Percentiles rank a stretch among this genome's conserved stretches.
phyloP scores from a whole-genome alignment of 805 yeast genomes.

The Sungouiella thailandica region DNA sequence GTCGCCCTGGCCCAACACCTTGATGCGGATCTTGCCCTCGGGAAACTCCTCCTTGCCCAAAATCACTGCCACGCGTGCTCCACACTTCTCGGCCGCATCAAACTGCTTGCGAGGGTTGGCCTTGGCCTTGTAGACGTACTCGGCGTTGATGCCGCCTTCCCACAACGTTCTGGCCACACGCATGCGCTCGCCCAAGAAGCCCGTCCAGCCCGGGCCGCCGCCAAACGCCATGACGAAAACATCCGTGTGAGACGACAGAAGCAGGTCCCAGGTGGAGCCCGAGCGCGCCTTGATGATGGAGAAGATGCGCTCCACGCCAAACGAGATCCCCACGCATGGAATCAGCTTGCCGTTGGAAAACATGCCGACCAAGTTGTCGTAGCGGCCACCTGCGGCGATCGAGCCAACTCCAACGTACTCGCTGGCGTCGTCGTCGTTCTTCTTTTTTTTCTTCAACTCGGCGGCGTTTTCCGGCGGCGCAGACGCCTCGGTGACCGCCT shows the following conservation, averaged over 20 bases:
- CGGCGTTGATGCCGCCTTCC: conserved; percentile 86
- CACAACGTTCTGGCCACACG: conserved; percentile 74
- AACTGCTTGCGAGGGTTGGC: conserved; percentile 95
- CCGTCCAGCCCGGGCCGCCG: conserved; percentile 95
- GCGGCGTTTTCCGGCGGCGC: conserved; percentile 86
- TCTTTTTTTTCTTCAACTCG: conserved; percentile 17
- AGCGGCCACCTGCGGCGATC: conserved; percentile 98
- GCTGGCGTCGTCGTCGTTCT: conserved; percentile 83
- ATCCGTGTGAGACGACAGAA: conserved; percentile 85
- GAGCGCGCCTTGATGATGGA: conserved; percentile 80
- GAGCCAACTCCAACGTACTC: conserved; percentile 98
- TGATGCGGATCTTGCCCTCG: conserved; percentile 78
- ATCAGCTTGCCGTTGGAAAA: conserved; percentile 87
- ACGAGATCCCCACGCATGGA: conserved; percentile 96
- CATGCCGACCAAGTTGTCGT: conserved; percentile 96
- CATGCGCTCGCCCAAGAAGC: conserved; percentile 92
- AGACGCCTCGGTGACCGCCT: conserved; percentile 90
- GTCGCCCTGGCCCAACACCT: conserved; percentile 84
- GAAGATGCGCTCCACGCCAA: conserved; percentile 93
- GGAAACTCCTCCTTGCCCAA: conserved; percentile 92
- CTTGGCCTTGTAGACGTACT: conserved; percentile 87
- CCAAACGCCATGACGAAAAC: conserved; percentile 98
- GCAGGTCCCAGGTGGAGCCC: conserved; percentile 49
- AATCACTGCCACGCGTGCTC: conserved; percentile 86
- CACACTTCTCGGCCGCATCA: conserved; percentile 94